Evolutionary conservation across 2,329 filamentous ascomycete genomes (phyloP).

Genomic region (Polychaeton citri): DNA sequence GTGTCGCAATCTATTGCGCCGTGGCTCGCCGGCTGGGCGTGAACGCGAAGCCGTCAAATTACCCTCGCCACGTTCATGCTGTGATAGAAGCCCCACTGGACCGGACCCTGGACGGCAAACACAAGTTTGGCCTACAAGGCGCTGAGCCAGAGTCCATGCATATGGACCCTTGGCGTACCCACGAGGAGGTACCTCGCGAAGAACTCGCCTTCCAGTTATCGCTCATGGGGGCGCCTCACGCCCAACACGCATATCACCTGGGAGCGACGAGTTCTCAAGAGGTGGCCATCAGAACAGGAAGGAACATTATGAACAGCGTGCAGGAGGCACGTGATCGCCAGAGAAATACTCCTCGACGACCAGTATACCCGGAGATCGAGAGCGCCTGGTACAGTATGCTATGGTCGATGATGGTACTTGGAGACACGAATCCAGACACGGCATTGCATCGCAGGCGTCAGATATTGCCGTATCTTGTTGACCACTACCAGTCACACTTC

Average conservation of each 20-base stretch:
- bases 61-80: conserved; percentile 75
- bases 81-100: conserved; percentile 50
- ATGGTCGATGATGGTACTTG: conserved; percentile 48
- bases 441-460: conserved; percentile 33
- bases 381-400: conserved; percentile 57
- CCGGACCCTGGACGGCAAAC: conserved; percentile 25
- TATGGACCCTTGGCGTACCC: conserved; percentile 65
- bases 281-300: conserved; percentile 61
- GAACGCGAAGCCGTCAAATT: conserved; percentile 63
- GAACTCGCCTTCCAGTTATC: conserved; percentile 47
- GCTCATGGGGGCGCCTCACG: conserved; percentile 28
- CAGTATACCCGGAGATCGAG: conserved; percentile 36
- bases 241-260: conserved; percentile 41
- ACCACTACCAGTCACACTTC: conserved; percentile 50
- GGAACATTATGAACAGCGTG: conserved; percentile 68
- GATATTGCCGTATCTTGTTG: conserved; percentile 50
- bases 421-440: conserved; percentile 13
- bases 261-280: conserved; percentile 49
- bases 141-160: conserved; percentile 41
- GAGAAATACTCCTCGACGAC: conserved; percentile 11
- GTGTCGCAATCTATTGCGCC: conserved; percentile 73
- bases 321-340: conserved; percentile 31
- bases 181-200: conserved; percentile 48
- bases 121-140: conserved; percentile 13
- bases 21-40: conserved; percentile 63